Conservation (phyloP, 2,329 filamentous ascomycete species). For the Hypoxylon sp. region DNA sequence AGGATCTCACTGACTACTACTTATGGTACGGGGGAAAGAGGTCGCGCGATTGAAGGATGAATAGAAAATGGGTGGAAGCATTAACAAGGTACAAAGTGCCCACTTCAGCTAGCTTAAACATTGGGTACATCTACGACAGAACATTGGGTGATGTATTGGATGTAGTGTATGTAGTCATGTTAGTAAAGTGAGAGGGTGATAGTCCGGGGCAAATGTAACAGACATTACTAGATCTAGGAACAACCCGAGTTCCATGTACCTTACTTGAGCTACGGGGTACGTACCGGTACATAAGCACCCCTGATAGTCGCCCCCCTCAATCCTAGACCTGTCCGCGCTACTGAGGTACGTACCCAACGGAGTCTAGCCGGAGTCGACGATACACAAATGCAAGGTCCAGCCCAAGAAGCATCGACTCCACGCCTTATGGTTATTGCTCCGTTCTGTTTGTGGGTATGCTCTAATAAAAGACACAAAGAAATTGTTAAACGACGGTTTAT, state of each 20-base stretch:
- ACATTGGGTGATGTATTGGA: background rate
- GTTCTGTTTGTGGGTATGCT: conserved; percentile 35
- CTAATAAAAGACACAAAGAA: conserved; percentile 31
- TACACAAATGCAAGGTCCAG: conserved; percentile 36
- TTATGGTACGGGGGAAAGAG: conserved; percentile 5
- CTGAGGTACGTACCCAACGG: conserved; percentile 35
- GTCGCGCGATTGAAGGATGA: conserved; percentile 43
- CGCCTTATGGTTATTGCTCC: conserved; percentile 39
- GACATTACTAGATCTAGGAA: conserved; percentile 43
- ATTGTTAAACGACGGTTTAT: conserved; percentile 13
- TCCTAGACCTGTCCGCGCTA: conserved; percentile 17
- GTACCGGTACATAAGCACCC: conserved; percentile 42
- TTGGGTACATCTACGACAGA: conserved; percentile 30
- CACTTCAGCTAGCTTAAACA: conserved; percentile 39
- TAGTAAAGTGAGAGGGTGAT: conserved; percentile 35
- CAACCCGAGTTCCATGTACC: conserved; percentile 41
- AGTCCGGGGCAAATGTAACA: conserved; percentile 47
- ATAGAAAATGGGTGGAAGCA: conserved; percentile 31
- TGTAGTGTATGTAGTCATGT: no score
- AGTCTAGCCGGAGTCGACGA: conserved; percentile 37
- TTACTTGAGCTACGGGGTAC: conserved; percentile 31
- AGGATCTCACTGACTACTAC: conserved; percentile 30
- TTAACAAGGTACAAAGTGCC: conserved; percentile 35
- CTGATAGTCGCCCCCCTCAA: conserved; percentile 28
- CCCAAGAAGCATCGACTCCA: conserved; percentile 25